phyloP scores from a whole-genome alignment of 2,329 filamentous ascomycete species.

The Colletotrichum sp. region DNA sequence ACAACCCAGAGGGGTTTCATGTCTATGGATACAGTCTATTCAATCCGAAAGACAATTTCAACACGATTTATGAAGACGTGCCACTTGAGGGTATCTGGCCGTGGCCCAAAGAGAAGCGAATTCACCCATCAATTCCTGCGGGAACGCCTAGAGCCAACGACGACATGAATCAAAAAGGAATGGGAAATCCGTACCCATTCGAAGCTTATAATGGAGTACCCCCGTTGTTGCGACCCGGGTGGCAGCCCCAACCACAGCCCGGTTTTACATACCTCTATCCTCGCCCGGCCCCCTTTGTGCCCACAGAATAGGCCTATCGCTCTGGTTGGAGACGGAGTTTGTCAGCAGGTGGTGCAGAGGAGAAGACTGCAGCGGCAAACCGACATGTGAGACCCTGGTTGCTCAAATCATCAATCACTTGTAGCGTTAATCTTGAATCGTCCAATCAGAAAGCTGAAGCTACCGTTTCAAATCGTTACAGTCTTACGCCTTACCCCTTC shows the following conservation, averaged over 20 bases:
- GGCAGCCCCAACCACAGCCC: not conserved
- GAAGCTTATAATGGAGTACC: not conserved
- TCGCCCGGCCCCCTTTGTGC: not conserved
- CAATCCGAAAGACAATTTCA: not conserved
- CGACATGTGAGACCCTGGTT: not conserved
- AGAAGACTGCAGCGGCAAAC: not conserved
- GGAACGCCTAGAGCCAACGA: not conserved
- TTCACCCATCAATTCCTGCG: not conserved
- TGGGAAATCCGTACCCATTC: not conserved
- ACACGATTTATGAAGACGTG: not conserved
- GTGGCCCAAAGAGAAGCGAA: not conserved
- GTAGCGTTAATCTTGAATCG: not conserved
- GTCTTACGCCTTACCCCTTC: not conserved
- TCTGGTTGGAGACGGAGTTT: not conserved
- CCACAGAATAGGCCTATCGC: not conserved
- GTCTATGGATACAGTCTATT: not conserved
- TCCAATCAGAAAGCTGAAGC: not conserved
- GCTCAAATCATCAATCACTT: not conserved
- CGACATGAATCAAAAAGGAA: not conserved
- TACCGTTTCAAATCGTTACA: not conserved
- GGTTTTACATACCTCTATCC: not conserved
- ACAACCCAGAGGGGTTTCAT: not conserved
- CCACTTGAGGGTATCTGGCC: not conserved
- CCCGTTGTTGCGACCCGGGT: not conserved
- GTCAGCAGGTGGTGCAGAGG: not conserved